Conservation (phyloP, 352 stramenopile genomes). For the Pythium volutum region DNA sequence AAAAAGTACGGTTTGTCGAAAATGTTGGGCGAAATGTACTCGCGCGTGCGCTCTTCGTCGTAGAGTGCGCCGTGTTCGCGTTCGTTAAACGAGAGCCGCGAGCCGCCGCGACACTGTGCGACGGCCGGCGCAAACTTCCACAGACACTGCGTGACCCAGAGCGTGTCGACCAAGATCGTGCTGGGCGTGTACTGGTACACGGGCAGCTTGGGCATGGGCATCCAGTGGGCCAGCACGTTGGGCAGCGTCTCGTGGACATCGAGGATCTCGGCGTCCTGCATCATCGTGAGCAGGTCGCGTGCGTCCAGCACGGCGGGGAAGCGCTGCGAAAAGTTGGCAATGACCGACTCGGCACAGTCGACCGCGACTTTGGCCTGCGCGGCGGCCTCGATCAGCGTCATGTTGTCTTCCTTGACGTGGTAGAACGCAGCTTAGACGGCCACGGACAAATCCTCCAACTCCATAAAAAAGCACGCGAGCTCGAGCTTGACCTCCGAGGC, state of each 20-base stretch:
- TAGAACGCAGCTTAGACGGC: not conserved
- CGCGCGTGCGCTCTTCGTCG: too few relatives aligned
- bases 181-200: slow-evolving; percentile 2
- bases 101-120: not conserved
- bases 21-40: too few relatives aligned
- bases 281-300: not conserved
- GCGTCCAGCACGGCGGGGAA: not conserved
- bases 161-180: not conserved
- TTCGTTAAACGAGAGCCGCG: too few relatives aligned
- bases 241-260: not conserved
- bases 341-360: slow-evolving; percentile 1
- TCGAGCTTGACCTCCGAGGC: not conserved
- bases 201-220: not conserved
- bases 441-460: not conserved
- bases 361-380: slow-evolving; percentile 1
- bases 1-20: too few relatives aligned
- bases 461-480: slow-evolving; percentile 4
- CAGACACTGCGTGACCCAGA: not conserved
- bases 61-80: too few relatives aligned
- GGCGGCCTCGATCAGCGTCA: not conserved
- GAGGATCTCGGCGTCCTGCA: not conserved
- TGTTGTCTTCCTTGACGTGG: not conserved
- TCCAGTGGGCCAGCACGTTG: not conserved
- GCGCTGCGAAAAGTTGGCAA: not conserved
- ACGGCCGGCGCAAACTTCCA: not conserved